These are phyloP conservation scores for Claviceps humidiphila DNA, from an alignment of 2,329 filamentous ascomycete genomes.

Conservation along the genomic window DNA sequence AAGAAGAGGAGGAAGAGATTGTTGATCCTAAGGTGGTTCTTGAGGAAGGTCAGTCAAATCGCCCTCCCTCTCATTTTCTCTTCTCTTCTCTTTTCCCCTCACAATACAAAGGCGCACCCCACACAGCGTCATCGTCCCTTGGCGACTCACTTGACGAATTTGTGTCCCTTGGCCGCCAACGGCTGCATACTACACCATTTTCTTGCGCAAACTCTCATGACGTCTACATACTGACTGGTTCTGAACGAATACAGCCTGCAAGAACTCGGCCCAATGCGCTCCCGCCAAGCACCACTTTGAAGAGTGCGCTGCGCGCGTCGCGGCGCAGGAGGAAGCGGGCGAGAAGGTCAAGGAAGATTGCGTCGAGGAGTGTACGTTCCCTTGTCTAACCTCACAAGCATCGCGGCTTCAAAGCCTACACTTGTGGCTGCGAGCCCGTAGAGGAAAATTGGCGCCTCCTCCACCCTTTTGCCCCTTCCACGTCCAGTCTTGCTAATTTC, in stretches of 20 bases:
- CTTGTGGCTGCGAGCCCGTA: background rate
- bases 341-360: constrained; percentile 79
- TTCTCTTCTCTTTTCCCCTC: background rate
- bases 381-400: background rate
- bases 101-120: background rate
- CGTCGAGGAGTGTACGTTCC: constrained; percentile 89
- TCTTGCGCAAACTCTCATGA: background rate
- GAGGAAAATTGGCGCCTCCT: background rate
- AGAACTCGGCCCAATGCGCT: constrained; percentile 71
- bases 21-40: constrained; percentile 79
- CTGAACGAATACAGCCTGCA: constrained; percentile 57
- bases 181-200: background rate
- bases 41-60: constrained; percentile 67
- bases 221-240: constrained; percentile 9
- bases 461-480: background rate
- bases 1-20: constrained; percentile 73
- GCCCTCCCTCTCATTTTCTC: background rate
- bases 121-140: background rate
- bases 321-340: constrained; percentile 49
- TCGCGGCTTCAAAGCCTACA: background rate
- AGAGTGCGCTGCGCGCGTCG: constrained; percentile 90
- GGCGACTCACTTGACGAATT: constrained; percentile 1
- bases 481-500: background rate
- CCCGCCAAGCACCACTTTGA: constrained; percentile 96
- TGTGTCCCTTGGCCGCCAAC: background rate